Conservation (phyloP, 139 green algal species). For the Chlamydomonas sp. region DNA sequence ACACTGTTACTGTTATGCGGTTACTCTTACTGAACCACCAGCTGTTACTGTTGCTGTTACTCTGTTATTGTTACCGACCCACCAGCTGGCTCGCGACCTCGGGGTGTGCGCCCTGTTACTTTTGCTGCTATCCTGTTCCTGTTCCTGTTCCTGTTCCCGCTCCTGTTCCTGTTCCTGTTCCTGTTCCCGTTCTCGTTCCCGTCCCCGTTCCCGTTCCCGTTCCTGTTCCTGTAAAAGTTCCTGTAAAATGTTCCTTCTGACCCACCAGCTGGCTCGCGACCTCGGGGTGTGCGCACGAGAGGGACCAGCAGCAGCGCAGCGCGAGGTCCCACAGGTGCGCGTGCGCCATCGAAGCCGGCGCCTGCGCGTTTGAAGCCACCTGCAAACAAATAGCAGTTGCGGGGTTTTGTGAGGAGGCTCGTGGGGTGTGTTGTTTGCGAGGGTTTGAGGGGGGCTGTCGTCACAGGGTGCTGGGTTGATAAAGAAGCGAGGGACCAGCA, state of each 20-base stretch:
- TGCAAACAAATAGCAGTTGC: no score
- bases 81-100: no score
- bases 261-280: constrained; percentile 7
- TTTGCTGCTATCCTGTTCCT: no score
- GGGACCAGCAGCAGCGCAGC: constrained; percentile 21
- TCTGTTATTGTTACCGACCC: not conserved
- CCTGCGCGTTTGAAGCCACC: not conserved
- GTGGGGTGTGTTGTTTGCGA: no score
- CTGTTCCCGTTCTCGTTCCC: not conserved
- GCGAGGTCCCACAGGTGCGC: constrained; percentile 11
- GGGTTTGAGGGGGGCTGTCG: no score
- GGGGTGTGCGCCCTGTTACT: no score
- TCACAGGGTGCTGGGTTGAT: no score
- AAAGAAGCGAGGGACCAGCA: no score
- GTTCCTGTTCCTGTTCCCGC: no score
- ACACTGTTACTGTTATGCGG: no score
- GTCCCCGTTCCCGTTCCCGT: not conserved
- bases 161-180: no score
- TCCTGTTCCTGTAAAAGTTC: constrained; percentile 6
- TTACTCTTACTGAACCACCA: not conserved
- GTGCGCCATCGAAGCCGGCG: constrained; percentile 6
- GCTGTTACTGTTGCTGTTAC: not conserved
- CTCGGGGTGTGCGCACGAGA: constrained; percentile 21
- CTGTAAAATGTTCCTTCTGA: not conserved
- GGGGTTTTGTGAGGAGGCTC: no score